These are phyloP conservation scores for Mariannaea elegans DNA, from an alignment of 2,329 filamentous ascomycete species.

Conservation along the genomic window DNA sequence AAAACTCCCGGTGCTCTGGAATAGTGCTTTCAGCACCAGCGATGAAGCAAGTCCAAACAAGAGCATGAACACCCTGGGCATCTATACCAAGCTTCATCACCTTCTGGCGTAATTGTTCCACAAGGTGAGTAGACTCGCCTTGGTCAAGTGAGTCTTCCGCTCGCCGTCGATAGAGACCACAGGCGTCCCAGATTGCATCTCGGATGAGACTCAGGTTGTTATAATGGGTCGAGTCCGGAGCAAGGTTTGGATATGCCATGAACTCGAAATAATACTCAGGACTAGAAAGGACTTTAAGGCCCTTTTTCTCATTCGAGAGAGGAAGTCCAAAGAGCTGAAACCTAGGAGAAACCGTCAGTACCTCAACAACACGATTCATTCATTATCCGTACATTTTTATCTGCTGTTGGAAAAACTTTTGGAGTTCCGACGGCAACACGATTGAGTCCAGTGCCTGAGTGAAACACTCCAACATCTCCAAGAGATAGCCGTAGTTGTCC, in stretches of 20 bases:
- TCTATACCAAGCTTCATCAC: slow-evolving; percentile 39
- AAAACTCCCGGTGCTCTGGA: slow-evolving; percentile 47
- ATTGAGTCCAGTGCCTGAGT: slow-evolving; percentile 32
- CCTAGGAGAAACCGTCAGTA: slow-evolving; percentile 22
- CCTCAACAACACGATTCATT: background rate
- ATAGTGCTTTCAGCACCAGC: slow-evolving; percentile 50
- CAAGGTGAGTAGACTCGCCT: slow-evolving; percentile 37
- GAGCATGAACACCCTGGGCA: slow-evolving; percentile 46
- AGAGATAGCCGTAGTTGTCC: slow-evolving; percentile 47
- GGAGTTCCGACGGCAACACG: slow-evolving; percentile 23
- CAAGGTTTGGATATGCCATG: slow-evolving; percentile 35
- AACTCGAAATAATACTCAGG: slow-evolving; percentile 41
- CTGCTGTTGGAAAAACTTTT: slow-evolving; percentile 44
- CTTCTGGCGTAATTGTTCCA: slow-evolving; percentile 45
- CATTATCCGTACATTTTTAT: slow-evolving; percentile 41
- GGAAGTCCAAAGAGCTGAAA: slow-evolving; percentile 44
- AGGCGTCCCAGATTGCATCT: slow-evolving; percentile 38
- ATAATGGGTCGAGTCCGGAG: slow-evolving; percentile 29
- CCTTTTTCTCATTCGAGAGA: slow-evolving; percentile 40
- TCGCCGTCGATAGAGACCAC: slow-evolving; percentile 38
- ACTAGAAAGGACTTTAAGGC: slow-evolving; percentile 32
- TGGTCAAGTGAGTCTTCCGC: slow-evolving; percentile 29
- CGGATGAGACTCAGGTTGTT: slow-evolving; percentile 33
- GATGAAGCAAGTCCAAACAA: slow-evolving; percentile 53
- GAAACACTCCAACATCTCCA: slow-evolving; percentile 48